These are phyloP conservation scores for Trichosporon ovoides DNA, from an alignment of 1,284 basidiomycete species.

Conservation along the genomic window DNA sequence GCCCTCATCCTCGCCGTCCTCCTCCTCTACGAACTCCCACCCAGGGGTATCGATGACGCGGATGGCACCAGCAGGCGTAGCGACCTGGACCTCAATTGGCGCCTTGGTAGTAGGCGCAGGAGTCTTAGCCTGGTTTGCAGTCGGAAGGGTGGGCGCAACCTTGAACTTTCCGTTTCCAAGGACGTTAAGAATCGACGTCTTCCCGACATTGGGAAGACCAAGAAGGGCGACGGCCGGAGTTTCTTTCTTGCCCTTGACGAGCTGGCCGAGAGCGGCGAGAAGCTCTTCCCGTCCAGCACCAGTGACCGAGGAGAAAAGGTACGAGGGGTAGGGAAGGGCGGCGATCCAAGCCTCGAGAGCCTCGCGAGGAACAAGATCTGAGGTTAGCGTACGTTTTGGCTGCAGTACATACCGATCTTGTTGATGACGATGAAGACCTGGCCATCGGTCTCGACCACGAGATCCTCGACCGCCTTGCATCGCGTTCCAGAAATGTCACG, in stretches of 20 bases:
- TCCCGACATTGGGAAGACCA: constrained; percentile 67
- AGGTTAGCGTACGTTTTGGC: constrained; percentile 45
- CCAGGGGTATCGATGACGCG: constrained; percentile 79
- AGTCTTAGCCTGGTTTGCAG: constrained; percentile 52
- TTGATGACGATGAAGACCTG: constrained; percentile 67
- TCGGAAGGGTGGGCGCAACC: constrained; percentile 58
- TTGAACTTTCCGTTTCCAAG: constrained; percentile 50
- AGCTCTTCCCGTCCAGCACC: constrained; percentile 34
- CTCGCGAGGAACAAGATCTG: constrained; percentile 75
- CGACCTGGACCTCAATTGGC: constrained; percentile 59
- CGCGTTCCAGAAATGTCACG: constrained; percentile 71
- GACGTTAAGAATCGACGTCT: constrained; percentile 76
- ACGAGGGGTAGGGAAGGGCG: constrained; percentile 65
- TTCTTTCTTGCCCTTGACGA: constrained; percentile 45
- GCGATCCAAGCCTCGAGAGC: constrained; percentile 70
- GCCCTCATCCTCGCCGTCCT: constrained; percentile 31
- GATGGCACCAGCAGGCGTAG: constrained; percentile 50
- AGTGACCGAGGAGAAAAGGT: constrained; percentile 57
- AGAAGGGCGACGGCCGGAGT: constrained; percentile 38
- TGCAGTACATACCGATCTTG: constrained; percentile 61
- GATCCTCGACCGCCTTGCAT: constrained; percentile 61
- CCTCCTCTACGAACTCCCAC: constrained; percentile 56
- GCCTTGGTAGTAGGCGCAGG: constrained; percentile 65
- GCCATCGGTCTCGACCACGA: constrained; percentile 48
- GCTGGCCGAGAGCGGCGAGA: constrained; percentile 21